Base-by-base conservation (phyloP, 805 yeast species). In the Wickerhamiella cacticola region DNA sequence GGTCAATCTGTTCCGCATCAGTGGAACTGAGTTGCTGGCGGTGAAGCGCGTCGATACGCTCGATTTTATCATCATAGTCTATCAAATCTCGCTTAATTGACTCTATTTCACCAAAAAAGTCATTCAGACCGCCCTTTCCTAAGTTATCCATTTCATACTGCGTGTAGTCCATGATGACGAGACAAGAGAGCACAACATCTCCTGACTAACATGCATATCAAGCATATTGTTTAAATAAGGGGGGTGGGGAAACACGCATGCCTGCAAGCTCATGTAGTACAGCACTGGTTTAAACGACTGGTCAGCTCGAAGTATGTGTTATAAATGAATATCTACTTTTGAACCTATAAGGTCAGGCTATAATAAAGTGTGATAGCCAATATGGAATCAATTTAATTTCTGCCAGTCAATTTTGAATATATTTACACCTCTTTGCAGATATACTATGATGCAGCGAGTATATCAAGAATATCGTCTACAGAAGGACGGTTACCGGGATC, bases 11-110 rank as follows among this genome's bases (percentile, higher is more conserved):
- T 50, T 79, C 82, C 52, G 76, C 78, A 56, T 79, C 79, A 53
- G 82, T 77, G 53, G 83, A 92, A 53, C 78, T 78, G 58, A 85
- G 67, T 31, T 85, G 68, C 56, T 78, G 75, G 59, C 73, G 72
- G 67, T 85, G 94, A 56, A 79, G 72, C 50, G 73, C 70, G 62
- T 82, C 82, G 51, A 84, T 75, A 56, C 80, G 71, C 56, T 78
- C 78, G 52, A 85, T 75, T 53, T 80, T 67, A 58, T 74, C 76
- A 59, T 79, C 77, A 65, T 82, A 85, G 63, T 78, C 79, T 53
- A 76, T 79, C 54, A 85, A 72, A 56, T 77, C 77, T 51, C 72
- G 73, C 66, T 82, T 80, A 62, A 85, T 75, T 53, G 70, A 71
- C 59, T 79, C 79, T 51, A 82, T 76, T 57, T 76, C 77, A 52